Evolutionary conservation across 305 asterid species (phyloP).

Genomic region (Plantago lanceolata): DNA sequence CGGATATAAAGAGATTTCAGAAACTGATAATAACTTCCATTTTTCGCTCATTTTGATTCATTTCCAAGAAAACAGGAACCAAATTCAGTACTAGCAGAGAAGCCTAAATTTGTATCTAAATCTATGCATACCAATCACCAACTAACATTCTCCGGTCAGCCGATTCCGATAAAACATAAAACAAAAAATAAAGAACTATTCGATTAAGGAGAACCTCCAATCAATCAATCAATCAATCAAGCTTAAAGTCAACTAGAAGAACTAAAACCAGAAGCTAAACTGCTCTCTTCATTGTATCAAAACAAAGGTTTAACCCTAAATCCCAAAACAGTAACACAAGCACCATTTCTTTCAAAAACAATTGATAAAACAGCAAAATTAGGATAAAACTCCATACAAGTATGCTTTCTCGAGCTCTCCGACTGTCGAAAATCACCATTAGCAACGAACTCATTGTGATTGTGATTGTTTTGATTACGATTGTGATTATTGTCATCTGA

Average conservation of each 20-base stretch:
- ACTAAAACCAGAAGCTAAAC: neutral
- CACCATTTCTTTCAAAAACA: neutral
- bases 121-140: neutral
- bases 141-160: neutral
- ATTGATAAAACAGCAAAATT: neutral
- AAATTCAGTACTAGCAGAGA: slow-evolving; percentile 17
- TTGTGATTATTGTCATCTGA: slow-evolving; percentile 48
- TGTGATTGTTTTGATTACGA: neutral
- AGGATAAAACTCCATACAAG: slow-evolving; percentile 39
- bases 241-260: slow-evolving; percentile 24
- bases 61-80: slow-evolving; percentile 20
- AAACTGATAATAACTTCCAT: slow-evolving; percentile 11
- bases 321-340: neutral
- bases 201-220: neutral
- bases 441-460: neutral
- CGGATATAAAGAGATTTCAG: slow-evolving; percentile 8
- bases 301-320: neutral
- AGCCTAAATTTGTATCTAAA: neutral
- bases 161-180: neutral
- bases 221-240: slow-evolving; percentile 5
- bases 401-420: slow-evolving; percentile 44
- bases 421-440: slow-evolving; percentile 35
- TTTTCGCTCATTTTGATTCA: slow-evolving; percentile 11
- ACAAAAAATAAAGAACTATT: neutral
- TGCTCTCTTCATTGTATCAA: neutral